Percentiles rank a stretch among this genome's conserved stretches.
Evolutionary conservation across 495 filamentous ascomycete genomes (phyloP).

Genomic region (Pyrenula aspistea): DNA sequence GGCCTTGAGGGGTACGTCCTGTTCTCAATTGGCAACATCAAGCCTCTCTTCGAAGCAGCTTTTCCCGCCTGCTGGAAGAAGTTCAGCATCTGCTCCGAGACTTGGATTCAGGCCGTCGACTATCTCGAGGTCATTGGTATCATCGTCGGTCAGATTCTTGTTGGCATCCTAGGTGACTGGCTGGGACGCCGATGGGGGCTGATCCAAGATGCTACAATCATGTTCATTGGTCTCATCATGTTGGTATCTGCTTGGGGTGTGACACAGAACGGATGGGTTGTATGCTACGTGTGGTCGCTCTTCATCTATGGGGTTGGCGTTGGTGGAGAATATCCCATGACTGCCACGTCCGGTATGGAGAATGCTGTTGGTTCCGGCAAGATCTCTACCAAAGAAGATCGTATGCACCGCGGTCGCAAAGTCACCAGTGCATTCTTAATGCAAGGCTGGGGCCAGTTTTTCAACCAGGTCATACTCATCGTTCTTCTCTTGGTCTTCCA

Average conservation of each 20-base stretch:
- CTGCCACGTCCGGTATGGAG: constrained; percentile 90
- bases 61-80: constrained; percentile 67
- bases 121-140: constrained; percentile 85
- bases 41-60: constrained; percentile 55
- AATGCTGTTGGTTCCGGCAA: constrained; percentile 74
- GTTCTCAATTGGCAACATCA: constrained; percentile 86
- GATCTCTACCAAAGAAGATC: constrained; percentile 77
- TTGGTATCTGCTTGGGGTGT: constrained; percentile 76
- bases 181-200: constrained; percentile 82
- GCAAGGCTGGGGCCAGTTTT: constrained; percentile 92
- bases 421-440: constrained; percentile 89
- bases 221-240: constrained; percentile 82
- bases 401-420: constrained; percentile 84
- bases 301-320: constrained; percentile 89
- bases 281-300: constrained; percentile 81
- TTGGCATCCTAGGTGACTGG: constrained; percentile 53
- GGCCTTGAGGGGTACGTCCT: constrained; percentile 79
- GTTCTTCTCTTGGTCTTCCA: constrained; percentile 72
- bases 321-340: constrained; percentile 91
- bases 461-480: constrained; percentile 80
- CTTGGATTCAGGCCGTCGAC: constrained; percentile 66
- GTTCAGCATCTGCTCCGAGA: constrained; percentile 48
- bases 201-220: constrained; percentile 85
- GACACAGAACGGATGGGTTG: constrained; percentile 77
- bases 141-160: constrained; percentile 71